Evolutionary conservation across 768 basidiomycete species (phyloP).

Genomic region (Coprinopsis marcescibilis): DNA sequence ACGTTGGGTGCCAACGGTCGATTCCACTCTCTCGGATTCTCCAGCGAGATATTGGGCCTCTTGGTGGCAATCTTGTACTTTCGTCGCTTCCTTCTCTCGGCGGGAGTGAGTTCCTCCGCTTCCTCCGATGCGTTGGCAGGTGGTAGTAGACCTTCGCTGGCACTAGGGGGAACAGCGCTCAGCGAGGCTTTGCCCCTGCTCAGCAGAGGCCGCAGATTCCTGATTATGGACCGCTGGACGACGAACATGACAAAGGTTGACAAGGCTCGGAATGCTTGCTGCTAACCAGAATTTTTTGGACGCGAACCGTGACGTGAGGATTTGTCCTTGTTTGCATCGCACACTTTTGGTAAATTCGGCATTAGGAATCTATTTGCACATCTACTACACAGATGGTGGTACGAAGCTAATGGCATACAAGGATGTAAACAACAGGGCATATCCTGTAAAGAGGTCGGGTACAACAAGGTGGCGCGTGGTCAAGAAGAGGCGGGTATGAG

Average conservation of each 20-base stretch:
- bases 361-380: neutral
- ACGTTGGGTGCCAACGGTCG: conserved; percentile 55
- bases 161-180: neutral
- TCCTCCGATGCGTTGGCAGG: conserved; percentile 24
- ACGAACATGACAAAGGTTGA: neutral
- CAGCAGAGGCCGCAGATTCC: conserved; percentile 1
- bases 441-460: neutral
- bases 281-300: neutral
- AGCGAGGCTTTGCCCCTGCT: neutral
- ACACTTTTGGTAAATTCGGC: neutral
- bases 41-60: conserved; percentile 48
- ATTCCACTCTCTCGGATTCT: conserved; percentile 57
- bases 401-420: neutral
- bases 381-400: neutral
- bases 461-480: conserved; percentile 1
- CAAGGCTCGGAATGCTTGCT: neutral
- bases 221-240: neutral
- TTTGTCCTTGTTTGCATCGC: neutral
- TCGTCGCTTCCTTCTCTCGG: conserved; percentile 11
- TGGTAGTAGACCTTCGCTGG: neutral
- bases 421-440: neutral
- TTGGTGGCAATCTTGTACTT: conserved; percentile 24
- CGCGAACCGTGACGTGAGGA: neutral
- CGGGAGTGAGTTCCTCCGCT: no score
- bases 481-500: conserved; percentile 12